phyloP scores from a whole-genome alignment of 192 early-diverging fungal genomes.

The Irineochytrium annulatum region DNA sequence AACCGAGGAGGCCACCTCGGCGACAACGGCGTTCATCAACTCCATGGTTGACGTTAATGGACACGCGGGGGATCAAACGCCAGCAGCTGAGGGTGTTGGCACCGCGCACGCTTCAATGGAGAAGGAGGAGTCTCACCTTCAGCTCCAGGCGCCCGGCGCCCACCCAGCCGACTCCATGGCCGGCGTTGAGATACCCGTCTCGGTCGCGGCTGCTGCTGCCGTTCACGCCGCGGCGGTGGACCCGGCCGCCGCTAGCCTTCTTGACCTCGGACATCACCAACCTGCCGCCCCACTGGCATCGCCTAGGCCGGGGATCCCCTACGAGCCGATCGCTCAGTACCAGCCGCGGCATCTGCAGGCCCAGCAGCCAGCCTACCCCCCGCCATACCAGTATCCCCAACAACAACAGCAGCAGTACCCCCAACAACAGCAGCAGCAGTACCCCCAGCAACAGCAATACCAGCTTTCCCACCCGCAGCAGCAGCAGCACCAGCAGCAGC shows the following conservation, averaged over 20 bases:
- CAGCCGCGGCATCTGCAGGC: neutral
- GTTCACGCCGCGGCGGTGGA: neutral
- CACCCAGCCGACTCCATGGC: too few relatives aligned
- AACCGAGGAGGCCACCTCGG: too few relatives aligned
- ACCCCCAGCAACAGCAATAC: neutral
- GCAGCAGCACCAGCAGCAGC: slow-evolving; percentile 9
- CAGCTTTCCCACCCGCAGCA: neutral
- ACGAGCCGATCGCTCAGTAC: neutral
- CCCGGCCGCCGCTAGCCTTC: neutral
- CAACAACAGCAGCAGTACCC: neutral
- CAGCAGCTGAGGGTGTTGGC: too few relatives aligned
- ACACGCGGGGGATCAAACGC: too few relatives aligned
- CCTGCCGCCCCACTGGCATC: neutral
- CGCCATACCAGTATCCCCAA: neutral
- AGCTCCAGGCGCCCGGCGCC: too few relatives aligned
- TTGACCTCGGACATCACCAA: too few relatives aligned
- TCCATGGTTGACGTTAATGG: too few relatives aligned
- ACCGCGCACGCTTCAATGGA: too few relatives aligned
- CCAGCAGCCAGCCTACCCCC: neutral
- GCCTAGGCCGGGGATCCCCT: neutral
- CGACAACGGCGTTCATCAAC: too few relatives aligned
- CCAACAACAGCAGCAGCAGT: neutral
- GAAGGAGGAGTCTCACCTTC: too few relatives aligned
- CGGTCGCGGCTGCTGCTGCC: neutral
- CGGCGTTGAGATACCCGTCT: too few relatives aligned